Evolutionary conservation across 805 yeast species (phyloP), one percentile per base, ranked within the genome.

Genomic region (Teunomyces barrocoloradensis): DNA sequence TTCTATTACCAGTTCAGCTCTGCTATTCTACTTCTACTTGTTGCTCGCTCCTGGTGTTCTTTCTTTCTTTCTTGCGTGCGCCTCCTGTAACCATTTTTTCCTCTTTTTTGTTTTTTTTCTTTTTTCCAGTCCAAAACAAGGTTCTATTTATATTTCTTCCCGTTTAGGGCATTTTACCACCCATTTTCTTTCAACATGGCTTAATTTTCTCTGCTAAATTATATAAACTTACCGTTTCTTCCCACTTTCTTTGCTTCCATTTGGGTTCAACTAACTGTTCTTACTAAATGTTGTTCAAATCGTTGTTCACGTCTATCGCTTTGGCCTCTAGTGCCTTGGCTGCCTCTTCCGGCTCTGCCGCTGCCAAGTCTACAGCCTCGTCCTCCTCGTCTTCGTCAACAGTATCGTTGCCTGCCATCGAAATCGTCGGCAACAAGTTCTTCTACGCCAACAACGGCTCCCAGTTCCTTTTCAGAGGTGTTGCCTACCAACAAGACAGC

Each of bases 401-500:
- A 25, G 53, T 47, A 5, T 52, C 50, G 43, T 46, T 56, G 34
- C 87, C 89, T 52, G 76, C 84, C 32, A 81, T 87, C 55, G 89
- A 85, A 59, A 77, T 86, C 53, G 80, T 78, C 48, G 92, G 92
- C 52, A 85, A 84, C 78, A 85, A 86, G 66, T 86, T 87, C 61
- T 87, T 78, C 75, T 87, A 71, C 69, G 73, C 87, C 49, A 84
- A 83, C 69, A 86, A 86, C 60, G 92, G 91, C 44, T 80, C 89
- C 46, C 91, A 85, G 64, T 87, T 87, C 63, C 84, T 77, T 67
- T 80, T 87, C 59, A 82, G 74, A 61, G 95, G 94, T 73, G 73
- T 87, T 53, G 94, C 94, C 43, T 87, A 87, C 69, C 95, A 86
- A 72, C 82, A 81, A 54, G 84, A 85, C 64, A 77, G 83, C 32